phyloP scores from a whole-genome alignment of 257 asterid species.

The Jacaranda mimosifolia region DNA sequence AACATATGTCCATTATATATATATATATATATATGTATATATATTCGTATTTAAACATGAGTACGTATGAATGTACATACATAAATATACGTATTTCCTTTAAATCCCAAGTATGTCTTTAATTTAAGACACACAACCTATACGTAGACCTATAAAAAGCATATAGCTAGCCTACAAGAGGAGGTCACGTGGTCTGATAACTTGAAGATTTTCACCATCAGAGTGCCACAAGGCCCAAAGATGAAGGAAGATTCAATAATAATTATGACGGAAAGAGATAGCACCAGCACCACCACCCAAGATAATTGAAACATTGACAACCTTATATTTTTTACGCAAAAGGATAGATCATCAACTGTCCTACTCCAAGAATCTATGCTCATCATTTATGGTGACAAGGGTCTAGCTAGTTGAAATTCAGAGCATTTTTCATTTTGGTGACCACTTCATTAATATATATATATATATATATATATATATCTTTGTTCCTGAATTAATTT shows the following conservation, averaged over 20 bases:
- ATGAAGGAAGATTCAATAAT: constrained; percentile 33
- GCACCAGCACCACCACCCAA: neutral
- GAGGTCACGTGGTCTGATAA: constrained; percentile 45
- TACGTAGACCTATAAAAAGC: neutral
- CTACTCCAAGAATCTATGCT: constrained; percentile 17
- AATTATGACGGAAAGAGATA: constrained; percentile 37
- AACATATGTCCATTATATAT: neutral
- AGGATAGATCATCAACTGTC: constrained; percentile 32
- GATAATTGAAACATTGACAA: constrained; percentile 48
- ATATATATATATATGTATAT: neutral
- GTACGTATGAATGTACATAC: neutral
- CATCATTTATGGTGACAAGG: neutral
- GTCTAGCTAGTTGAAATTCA: neutral
- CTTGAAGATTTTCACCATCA: constrained; percentile 21
- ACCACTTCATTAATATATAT: constrained; percentile 19
- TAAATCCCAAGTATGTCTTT: no score
- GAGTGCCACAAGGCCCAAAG: constrained; percentile 26
- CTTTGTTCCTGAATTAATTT: neutral
- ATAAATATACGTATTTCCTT: neutral
- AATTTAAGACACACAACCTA: no score
- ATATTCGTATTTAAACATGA: neutral
- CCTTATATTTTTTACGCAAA: constrained; percentile 44
- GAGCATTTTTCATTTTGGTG: neutral
- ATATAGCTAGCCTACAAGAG: constrained; percentile 39
- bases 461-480: no score